These are phyloP conservation scores for Allium fistulosum DNA, from an alignment of 106 monocot genomes.

Conservation along the genomic window DNA sequence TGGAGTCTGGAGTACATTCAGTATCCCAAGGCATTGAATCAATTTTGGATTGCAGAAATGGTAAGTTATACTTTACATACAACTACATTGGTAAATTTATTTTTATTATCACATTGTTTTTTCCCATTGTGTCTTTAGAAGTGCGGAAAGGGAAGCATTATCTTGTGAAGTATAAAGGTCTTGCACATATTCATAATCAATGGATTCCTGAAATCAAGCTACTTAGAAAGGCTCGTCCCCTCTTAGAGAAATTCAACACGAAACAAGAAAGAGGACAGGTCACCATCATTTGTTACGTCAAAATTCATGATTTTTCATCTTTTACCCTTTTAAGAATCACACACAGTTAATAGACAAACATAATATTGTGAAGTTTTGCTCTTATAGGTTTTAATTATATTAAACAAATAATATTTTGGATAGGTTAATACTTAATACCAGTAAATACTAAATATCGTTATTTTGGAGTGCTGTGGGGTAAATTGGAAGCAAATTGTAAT, in stretches of 20 bases:
- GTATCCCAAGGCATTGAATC: slow-evolving; percentile 60
- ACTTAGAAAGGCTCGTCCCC: too few species aligned
- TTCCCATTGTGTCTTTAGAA: slow-evolving; percentile 13
- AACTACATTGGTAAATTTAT: neutral
- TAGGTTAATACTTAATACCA: too few species aligned
- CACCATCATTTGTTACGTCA: too few species aligned
- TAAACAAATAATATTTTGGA: slow-evolving; percentile 24
- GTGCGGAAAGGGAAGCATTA: slow-evolving; percentile 42
- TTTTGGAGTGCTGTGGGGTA: too few species aligned
- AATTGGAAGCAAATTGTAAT: too few species aligned
- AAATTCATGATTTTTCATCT: slow-evolving; percentile 31
- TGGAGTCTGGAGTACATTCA: too few species aligned
- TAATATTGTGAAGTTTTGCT: too few species aligned
- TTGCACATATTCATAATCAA: slow-evolving; percentile 66
- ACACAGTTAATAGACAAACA: too few species aligned
- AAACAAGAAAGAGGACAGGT: too few species aligned
- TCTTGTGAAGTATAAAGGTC: slow-evolving; percentile 59
- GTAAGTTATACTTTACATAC: slow-evolving; percentile 8
- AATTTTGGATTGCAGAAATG: slow-evolving; percentile 37
- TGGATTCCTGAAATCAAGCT: slow-evolving; percentile 60
- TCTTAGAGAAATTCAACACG: too few species aligned
- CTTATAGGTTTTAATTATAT: too few species aligned
- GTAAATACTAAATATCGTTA: too few species aligned
- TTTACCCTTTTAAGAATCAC: slow-evolving; percentile 36
- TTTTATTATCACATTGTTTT: neutral